Evolutionary conservation across 2,329 filamentous ascomycete genomes (phyloP).

Genomic region (Emergomyces pasteurianus): DNA sequence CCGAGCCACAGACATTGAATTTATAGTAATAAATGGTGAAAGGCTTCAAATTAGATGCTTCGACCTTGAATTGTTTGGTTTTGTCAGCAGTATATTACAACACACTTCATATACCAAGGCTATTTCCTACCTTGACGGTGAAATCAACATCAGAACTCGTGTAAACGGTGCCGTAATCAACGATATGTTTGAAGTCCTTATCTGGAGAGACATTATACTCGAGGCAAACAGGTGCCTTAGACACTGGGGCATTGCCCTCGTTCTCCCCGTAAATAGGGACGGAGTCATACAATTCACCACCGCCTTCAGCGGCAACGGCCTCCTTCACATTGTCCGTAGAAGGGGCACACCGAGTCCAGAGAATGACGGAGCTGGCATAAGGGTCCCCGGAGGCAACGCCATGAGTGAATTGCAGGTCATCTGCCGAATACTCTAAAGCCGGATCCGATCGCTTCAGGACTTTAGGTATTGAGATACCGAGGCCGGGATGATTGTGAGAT

Average conservation of each 20-base stretch:
- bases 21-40: conserved; percentile 56
- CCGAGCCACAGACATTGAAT: conserved; percentile 54
- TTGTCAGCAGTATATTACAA: neutral
- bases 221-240: conserved; percentile 37
- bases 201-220: conserved; percentile 49
- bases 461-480: conserved; percentile 52
- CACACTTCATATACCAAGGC: conserved; percentile 4
- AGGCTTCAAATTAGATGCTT: conserved; percentile 49
- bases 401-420: conserved; percentile 51
- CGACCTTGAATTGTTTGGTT: conserved; percentile 38
- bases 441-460: conserved; percentile 43
- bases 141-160: conserved; percentile 66
- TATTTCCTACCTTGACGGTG: conserved; percentile 49
- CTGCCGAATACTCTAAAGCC: conserved; percentile 21
- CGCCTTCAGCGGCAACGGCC: conserved; percentile 43
- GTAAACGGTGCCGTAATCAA: conserved; percentile 48
- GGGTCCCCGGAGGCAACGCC: conserved; percentile 43
- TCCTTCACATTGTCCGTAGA: conserved; percentile 32
- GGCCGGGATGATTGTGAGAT: conserved; percentile 48
- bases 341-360: conserved; percentile 33
- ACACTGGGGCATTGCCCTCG: conserved; percentile 2
- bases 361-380: conserved; percentile 30
- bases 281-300: conserved; percentile 39
- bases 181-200: conserved; percentile 36
- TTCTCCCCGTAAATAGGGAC: conserved; percentile 22